Conservation (phyloP, 306 rosid species). For the Gynostemma pentaphyllum region DNA sequence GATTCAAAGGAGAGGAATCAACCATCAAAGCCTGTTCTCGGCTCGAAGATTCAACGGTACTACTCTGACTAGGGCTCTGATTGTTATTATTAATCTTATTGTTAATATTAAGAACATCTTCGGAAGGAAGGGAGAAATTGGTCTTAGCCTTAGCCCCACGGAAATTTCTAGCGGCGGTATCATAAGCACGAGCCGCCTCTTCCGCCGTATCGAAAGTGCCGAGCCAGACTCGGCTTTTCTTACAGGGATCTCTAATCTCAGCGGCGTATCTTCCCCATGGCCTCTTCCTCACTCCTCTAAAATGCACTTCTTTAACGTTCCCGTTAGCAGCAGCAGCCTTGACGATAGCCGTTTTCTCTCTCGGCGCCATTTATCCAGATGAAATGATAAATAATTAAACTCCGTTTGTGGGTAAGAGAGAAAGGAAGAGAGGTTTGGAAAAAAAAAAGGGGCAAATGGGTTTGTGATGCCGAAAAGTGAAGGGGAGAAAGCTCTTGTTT, state of each 20-base stretch:
- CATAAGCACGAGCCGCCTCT: slow-evolving; percentile 93
- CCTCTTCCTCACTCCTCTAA: slow-evolving; percentile 87
- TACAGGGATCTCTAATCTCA: slow-evolving; percentile 86
- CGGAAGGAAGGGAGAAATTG: slow-evolving; percentile 40
- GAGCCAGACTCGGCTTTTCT: slow-evolving; percentile 99
- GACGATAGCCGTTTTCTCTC: slow-evolving; percentile 39
- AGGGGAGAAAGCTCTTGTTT: neutral
- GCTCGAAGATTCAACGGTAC: slow-evolving; percentile 87
- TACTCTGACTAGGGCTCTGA: slow-evolving; percentile 84
- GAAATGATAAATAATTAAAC: neutral
- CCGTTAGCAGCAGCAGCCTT: slow-evolving; percentile 29
- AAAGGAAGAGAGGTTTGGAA: too few relatives aligned
- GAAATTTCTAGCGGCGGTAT: slow-evolving; percentile 71
- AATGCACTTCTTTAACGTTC: slow-evolving; percentile 61
- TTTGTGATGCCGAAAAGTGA: slow-evolving; percentile 2
- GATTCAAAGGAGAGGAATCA: slow-evolving; percentile 65
- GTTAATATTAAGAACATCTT: slow-evolving; percentile 10
- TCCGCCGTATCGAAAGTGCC: slow-evolving; percentile 95
- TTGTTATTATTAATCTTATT: slow-evolving; percentile 10
- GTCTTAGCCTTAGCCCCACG: slow-evolving; percentile 96
- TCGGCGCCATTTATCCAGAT: slow-evolving; percentile 54
- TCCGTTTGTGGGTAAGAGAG: neutral
- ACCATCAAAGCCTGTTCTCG: slow-evolving; percentile 46
- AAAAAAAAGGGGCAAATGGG: slow-evolving; percentile 1
- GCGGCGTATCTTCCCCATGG: slow-evolving; percentile 99